Evolutionary conservation across 768 basidiomycete genomes (phyloP), one percentile per base, ranked within the genome.

Genomic region (Gautieria morchelliformis): DNA sequence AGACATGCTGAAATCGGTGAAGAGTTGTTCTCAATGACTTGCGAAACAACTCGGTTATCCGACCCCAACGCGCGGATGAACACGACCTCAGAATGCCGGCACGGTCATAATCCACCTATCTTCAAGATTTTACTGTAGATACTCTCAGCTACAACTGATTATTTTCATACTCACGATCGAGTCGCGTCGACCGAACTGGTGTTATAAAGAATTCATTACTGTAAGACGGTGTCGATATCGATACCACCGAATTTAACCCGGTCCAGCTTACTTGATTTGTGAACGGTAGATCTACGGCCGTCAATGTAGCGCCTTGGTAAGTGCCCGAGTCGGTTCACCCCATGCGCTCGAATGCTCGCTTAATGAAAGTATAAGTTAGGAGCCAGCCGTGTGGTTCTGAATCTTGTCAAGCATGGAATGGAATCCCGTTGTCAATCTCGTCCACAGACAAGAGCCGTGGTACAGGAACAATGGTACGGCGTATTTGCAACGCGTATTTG

Each of bases 391-490:
- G 9, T 5, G 17, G 12, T 20, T 35, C 33, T 12, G 10, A 19
- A 14, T 39, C 15, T 7, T 52, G 19, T 12, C 37, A 35, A 32
- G 30, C 11, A 48, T 57, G 56, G 53, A 55, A 33, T 57, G 45
- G 46, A 57, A 50, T n/a, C 24, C 46, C n/a, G 35, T 57, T 27
- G 56, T 57, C 32, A 32, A 37, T 39, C 42, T 56, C 27, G 22
- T 56, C 11, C 20, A 48, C 20, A 46, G 55, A 46, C 55, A 44
- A 14, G 55, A 56, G 33, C 42, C 55, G 19, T 48, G 55, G 44
- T 56, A 56, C 45, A 48, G 22, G 30, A 56, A 56, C 27, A 56
- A 46, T 20, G 55, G 55, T 48, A 11, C 33, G 55, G 22, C 11
- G 22, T 48, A 27, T 56, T 17, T 30, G 32, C 14, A 52, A 52